phyloP scores from a whole-genome alignment of 768 basidiomycete genomes.

The Pleurotus platypus region DNA sequence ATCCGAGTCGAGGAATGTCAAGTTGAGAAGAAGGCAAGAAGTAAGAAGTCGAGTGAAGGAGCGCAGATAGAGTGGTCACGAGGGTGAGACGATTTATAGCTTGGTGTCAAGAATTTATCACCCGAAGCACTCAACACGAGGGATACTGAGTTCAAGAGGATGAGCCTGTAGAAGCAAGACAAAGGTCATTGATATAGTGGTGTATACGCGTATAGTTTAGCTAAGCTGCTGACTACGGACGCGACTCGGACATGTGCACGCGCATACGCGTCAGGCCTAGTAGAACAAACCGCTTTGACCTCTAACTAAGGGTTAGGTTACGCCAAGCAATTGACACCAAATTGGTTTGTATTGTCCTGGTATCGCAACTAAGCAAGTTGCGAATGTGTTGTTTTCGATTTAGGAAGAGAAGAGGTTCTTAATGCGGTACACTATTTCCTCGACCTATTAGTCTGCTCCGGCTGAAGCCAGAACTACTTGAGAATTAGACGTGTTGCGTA shows the following conservation, averaged over 20 bases:
- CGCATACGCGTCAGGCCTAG: neutral
- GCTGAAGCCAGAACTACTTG: conserved; percentile 31
- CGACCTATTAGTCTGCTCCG: conserved; percentile 32
- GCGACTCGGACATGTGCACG: neutral
- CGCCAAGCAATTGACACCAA: too few species aligned
- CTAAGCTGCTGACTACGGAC: conserved; percentile 4
- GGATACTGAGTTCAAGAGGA: too few species aligned
- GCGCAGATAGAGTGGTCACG: conserved; percentile 6
- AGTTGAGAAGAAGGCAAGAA: neutral
- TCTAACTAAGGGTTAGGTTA: neutral
- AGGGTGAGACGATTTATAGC: neutral
- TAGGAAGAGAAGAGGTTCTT: neutral
- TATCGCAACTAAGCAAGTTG: too few species aligned
- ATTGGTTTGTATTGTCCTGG: too few species aligned
- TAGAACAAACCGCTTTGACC: neutral
- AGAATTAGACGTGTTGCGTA: neutral
- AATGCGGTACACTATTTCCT: conserved; percentile 14
- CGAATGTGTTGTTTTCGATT: too few species aligned
- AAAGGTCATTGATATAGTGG: neutral
- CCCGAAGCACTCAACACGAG: too few species aligned
- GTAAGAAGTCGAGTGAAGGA: too few species aligned
- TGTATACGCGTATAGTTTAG: conserved; percentile 6
- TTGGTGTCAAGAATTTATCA: too few species aligned
- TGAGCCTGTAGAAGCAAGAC: too few species aligned
- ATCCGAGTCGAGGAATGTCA: conserved; percentile 7